phyloP scores from a whole-genome alignment of 352 stramenopile genomes.

The Phytophthora vignae region DNA sequence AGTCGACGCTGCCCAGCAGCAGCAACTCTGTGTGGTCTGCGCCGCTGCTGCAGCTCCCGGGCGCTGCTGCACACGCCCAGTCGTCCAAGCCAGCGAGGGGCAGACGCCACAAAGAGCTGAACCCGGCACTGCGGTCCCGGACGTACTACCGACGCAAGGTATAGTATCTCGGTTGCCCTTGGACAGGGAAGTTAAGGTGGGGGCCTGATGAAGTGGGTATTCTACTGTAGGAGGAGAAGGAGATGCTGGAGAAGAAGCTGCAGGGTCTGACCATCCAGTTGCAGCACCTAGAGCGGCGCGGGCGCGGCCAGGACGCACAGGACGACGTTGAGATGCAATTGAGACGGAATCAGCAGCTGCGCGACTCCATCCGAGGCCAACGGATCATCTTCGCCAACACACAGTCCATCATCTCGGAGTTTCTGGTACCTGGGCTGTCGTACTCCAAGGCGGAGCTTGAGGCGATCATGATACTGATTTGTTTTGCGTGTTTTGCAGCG shows the following conservation, averaged over 20 bases:
- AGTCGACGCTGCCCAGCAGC: constrained; percentile 2
- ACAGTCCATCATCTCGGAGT: constrained; percentile 43
- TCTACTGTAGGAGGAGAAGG: constrained; percentile 43
- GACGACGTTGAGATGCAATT: constrained; percentile 23
- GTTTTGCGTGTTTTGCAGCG: constrained; percentile 19
- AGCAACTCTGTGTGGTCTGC: constrained; percentile 13
- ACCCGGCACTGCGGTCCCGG: constrained; percentile 26
- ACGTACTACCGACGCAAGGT: constrained; percentile 44
- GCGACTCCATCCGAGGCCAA: constrained; percentile 43
- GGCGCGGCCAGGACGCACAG: constrained; percentile 17
- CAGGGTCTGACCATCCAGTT: constrained; percentile 37
- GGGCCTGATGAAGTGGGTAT: background rate
- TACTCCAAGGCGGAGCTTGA: background rate
- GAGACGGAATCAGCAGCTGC: constrained; percentile 39
- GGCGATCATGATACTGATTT: background rate
- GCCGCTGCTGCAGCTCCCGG: constrained; percentile 18
- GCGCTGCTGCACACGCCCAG: background rate
- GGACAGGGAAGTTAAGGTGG: no score
- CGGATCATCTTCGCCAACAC: constrained; percentile 48
- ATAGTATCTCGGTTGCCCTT: background rate
- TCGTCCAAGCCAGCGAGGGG: background rate
- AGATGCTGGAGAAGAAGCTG: constrained; percentile 42
- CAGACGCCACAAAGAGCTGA: constrained; percentile 16
- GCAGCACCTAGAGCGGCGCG: constrained; percentile 29
- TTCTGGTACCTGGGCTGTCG: constrained; percentile 31